Evolutionary conservation across 805 yeast genomes (phyloP), one percentile per base, ranked within the genome.

Genomic region (Kluyveromyces dobzhanskii): DNA sequence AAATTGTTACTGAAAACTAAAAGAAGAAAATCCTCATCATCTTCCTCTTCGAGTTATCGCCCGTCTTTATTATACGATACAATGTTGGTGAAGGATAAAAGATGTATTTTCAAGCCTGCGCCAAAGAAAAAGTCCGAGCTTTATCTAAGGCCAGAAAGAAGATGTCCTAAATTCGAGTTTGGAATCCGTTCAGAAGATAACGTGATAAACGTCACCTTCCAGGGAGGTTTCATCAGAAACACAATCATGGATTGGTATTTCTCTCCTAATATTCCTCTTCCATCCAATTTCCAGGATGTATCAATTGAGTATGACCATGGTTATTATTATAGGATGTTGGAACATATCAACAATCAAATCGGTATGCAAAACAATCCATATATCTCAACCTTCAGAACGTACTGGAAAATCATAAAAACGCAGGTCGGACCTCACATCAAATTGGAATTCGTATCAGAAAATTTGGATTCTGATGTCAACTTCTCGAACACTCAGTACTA

Each of bases 231-330:
- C 21, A 34, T 34, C 13, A 21, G 37, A 24, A 34, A 34, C 17
- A 24, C 37, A 13, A 34, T 34, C 16, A 25, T 34, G 30, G 19
- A 34, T 12, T 34, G 37, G 37, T 34, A 34, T 34, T 34, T 34
- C 29, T n/a, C 17, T 11, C n/a, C 18, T 10, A 17, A 24, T 10
- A 16, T 9, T 16, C 19, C 30, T n/a, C 9, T 25, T 13, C 37
- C 37, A 3, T 11, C 27, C 2, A 34, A 16, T 17, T 34, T 34
- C n/a, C 37, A 34, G 24, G 23, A 24, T 6, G 37, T 34, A 8
- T 13, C 37, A 4, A 34, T 34, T 3, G 37, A 34, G 12, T 34
- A 34, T 24, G 37, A 34, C 17, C 16, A 13, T n/a, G 30, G 13
- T 12, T 34, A 17, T 26, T 34, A 34, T 17, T 13, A 29, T 10